Percentiles rank a stretch among this genome's conserved stretches.
These are phyloP conservation scores for Pseudogymnoascus sp. DNA, from an alignment of 2,329 filamentous ascomycete species.

Conservation along the genomic window DNA sequence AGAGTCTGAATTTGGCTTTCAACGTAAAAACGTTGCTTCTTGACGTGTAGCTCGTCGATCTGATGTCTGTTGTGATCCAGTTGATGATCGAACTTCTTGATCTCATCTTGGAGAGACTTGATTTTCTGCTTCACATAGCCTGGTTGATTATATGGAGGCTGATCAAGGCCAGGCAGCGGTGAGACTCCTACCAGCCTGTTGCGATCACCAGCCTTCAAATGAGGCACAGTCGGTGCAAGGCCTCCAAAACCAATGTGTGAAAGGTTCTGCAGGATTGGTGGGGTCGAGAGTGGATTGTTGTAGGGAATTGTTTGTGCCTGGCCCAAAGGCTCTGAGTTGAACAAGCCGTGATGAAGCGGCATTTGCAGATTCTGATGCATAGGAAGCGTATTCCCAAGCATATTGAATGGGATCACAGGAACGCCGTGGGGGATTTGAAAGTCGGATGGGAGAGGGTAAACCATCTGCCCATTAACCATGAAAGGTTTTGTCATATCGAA, in stretches of 20 bases:
- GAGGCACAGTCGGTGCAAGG: not conserved
- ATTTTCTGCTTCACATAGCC: conserved; percentile 20
- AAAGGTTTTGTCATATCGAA: conserved; percentile 30
- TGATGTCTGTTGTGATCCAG: conserved; percentile 55
- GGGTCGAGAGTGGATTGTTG: not conserved
- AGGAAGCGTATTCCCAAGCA: conserved; percentile 21
- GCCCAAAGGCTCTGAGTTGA: not conserved
- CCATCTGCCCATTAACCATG: conserved; percentile 22
- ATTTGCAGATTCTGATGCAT: conserved; percentile 7
- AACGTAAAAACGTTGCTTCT: conserved; percentile 36
- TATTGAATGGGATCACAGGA: conserved; percentile 20
- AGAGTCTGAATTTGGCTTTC: conserved; percentile 27
- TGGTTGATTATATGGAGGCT: not conserved
- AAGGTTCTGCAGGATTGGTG: not conserved
- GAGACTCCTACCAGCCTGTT: not conserved
- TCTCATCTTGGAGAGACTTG: conserved; percentile 38
- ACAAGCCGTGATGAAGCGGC: not conserved
- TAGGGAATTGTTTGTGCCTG: not conserved
- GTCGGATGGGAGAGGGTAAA: conserved; percentile 25
- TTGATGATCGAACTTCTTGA: conserved; percentile 51
- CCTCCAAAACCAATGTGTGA: not conserved
- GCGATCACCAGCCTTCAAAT: not conserved
- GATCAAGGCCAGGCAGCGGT: not conserved
- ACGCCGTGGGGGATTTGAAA: conserved; percentile 21
- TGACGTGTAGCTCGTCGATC: conserved; percentile 49